These are phyloP conservation scores for Sporisorium exsertum DNA, from an alignment of 1,284 basidiomycete genomes.

Conservation along the genomic window DNA sequence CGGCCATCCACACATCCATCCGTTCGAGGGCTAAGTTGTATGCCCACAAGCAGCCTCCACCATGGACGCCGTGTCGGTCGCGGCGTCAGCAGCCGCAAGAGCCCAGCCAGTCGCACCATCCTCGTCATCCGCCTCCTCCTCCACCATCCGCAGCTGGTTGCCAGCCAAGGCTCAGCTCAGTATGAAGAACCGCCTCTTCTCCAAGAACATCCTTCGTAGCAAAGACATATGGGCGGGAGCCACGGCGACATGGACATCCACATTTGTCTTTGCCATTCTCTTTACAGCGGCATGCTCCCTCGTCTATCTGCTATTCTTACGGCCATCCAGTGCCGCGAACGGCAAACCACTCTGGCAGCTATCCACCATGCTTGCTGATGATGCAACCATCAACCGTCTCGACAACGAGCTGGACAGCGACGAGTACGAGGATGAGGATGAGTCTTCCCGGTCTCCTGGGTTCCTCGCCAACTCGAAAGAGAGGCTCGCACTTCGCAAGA, in stretches of 20 bases:
- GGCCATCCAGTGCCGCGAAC: slow-evolving; percentile 2
- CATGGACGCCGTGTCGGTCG: slow-evolving; percentile 6
- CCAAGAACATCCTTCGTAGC: slow-evolving; percentile 26
- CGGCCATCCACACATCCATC: neutral
- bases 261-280: slow-evolving; percentile 11
- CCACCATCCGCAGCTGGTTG: slow-evolving; percentile 13
- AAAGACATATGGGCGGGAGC: slow-evolving; percentile 15
- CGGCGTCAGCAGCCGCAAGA: neutral
- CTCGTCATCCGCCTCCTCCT: neutral
- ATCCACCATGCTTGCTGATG: slow-evolving; percentile 22
- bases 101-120: neutral
- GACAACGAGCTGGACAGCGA: slow-evolving; percentile 44
- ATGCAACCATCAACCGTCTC: slow-evolving; percentile 12
- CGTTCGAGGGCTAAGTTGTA: too few relatives aligned
- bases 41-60: neutral
- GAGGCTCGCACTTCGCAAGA: slow-evolving; percentile 19
- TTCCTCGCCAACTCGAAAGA: slow-evolving; percentile 41
- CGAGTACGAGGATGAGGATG: slow-evolving; percentile 48
- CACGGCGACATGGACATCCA: slow-evolving; percentile 22
- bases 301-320: slow-evolving; percentile 5
- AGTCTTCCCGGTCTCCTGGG: slow-evolving; percentile 12
- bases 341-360: slow-evolving; percentile 29
- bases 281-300: slow-evolving; percentile 2
- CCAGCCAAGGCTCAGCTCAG: slow-evolving; percentile 14
- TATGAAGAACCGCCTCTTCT: slow-evolving; percentile 21